A percentile compares a stretch with the other conserved stretches of the same genome.
phyloP scores from a whole-genome alignment of 768 basidiomycete genomes.

The Lentinula aciculospora region DNA sequence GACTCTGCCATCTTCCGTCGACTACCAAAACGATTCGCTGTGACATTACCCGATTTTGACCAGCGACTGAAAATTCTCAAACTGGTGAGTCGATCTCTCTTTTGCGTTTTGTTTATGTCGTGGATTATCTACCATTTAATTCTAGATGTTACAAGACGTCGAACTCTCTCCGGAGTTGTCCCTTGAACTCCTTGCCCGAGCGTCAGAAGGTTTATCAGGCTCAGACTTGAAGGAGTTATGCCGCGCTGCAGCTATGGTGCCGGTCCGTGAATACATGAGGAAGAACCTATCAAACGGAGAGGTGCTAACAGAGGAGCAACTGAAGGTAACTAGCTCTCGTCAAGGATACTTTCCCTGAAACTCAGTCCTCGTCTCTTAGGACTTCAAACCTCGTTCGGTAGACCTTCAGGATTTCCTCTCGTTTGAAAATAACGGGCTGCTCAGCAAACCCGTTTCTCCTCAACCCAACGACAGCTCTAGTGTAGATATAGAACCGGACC shows the following conservation, averaged over 20 bases:
- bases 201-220: conserved; percentile 75
- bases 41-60: conserved; percentile 69
- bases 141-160: conserved; percentile 82
- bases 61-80: conserved; percentile 83
- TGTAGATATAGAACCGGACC: neutral
- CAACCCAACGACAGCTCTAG: conserved; percentile 1
- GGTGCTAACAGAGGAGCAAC: conserved; percentile 35
- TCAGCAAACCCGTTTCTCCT: neutral
- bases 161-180: conserved; percentile 58
- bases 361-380: neutral
- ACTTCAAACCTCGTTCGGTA: conserved; percentile 6
- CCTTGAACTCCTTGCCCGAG: conserved; percentile 55
- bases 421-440: neutral
- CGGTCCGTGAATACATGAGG: conserved; percentile 80
- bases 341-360: neutral
- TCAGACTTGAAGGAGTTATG: conserved; percentile 92
- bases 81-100: conserved; percentile 44
- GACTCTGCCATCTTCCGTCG: conserved; percentile 83
- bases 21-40: conserved; percentile 96
- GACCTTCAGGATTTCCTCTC: conserved; percentile 5
- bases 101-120: neutral
- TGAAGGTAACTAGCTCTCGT: neutral
- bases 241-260: conserved; percentile 89
- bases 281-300: conserved; percentile 34
- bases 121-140: neutral